Base-by-base conservation (phyloP, 1,284 basidiomycete species). In the Wolfiporia cocos region DNA sequence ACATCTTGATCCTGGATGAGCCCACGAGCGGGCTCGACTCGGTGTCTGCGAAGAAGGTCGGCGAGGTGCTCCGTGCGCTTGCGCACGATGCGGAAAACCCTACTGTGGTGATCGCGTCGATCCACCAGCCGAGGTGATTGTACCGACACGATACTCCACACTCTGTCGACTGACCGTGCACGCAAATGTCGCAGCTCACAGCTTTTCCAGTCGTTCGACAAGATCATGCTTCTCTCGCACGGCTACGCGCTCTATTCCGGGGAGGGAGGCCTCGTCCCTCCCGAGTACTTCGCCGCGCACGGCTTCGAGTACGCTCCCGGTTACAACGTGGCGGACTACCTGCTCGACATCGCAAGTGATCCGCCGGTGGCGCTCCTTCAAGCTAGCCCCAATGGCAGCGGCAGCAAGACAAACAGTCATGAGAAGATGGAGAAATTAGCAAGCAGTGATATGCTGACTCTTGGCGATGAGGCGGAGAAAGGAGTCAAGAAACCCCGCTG, bases 311-410 rank as follows among this genome's bases (percentile, higher is more conserved):
- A 76, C 44, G 74, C 73, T 10, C 68, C 77, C 32, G 89, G 87
- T 0, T 92, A 92, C 67, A 95, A 94, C 51, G 75, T 93, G 14
- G 92, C 92, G 0, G 92, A 96, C 60, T 86, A 91, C 56, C 72
- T 94, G 12, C 71, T 95, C 11, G 91, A 94, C 50, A 73, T 94
- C 37, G 89, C 91, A 1, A 86, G 78, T 51, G 78, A 80, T 34
- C 69, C 76, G 21, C 70, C 74, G 9, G 63, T 70, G 4, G 62
- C 56, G 21, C 56, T 78, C 1, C 73, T 75, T 58, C 54, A 50
- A 11, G 22, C 46, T 28, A 34, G 42, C 34, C 7, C 5, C 18
- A 36, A 24, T 17, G 34, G 26, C 21, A n/a, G n/a, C n/a, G n/a
- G n/a, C n/a, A n/a, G n/a, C n/a, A 21, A 36, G 15, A 44, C n/a